Base-by-base conservation (phyloP, 345 rosid species). In the Trapa incisa region DNA sequence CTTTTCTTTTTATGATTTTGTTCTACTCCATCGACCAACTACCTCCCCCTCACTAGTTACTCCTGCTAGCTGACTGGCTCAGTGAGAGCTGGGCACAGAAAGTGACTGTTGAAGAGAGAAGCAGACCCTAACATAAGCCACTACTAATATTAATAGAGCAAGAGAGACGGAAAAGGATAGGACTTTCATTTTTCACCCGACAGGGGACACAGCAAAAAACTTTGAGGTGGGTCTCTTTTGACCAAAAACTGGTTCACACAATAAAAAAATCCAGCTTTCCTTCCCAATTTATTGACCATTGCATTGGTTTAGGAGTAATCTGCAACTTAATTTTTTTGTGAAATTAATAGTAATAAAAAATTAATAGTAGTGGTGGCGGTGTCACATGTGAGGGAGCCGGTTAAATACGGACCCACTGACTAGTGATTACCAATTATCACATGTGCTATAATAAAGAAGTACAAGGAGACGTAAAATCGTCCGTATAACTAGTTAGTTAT, bases 81-180 rank as follows among this genome's bases (percentile, higher is more conserved):
- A 35, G 73, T 78, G 77, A 74, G 78, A 80, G 78, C 29, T 22
- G 29, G 29, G 29, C 84, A 77, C 42, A 32, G 89, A 86, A 72
- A 86, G 82, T 81, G 86, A 87, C 82, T 64, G 75, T 72, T 76
- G 81, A 74, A 56, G 74, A 72, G 65, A 47, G 8, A 63, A 15
- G 6, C 47, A 14, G 66, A 5, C 1, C 45, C 66, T 39, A 63
- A 63, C 65, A 35, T 13, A 61, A 61, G 65, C 65, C 13, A 35
- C 38, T 37, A 17, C 1, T 61, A 11, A 61, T 35, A 1, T 3
- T 61, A 54, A 54, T 35, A 16, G 33, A 54, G 60, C 60, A 54
- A 41, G 43, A 41, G 43, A 41, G 43, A 41, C 65, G 74, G 61
- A 35, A 70, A 60, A 61, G 48, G 60, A 15, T 1, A 10, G 61